These are phyloP conservation scores for Fusarium sacchari DNA, from an alignment of 2,329 filamentous ascomycete species.

Conservation along the genomic window DNA sequence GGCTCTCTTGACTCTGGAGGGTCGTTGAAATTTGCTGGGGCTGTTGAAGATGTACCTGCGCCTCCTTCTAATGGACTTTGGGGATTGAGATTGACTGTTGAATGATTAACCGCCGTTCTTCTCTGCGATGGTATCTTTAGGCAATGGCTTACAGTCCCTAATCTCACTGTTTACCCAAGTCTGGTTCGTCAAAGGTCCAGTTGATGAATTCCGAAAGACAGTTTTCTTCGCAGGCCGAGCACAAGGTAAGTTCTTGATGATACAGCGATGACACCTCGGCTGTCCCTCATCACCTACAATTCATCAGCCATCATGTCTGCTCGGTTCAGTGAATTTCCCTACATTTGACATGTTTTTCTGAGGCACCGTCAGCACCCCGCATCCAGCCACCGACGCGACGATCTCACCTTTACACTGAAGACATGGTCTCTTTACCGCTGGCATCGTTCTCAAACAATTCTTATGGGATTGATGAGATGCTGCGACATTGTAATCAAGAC, in stretches of 20 bases:
- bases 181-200: constrained; percentile 48
- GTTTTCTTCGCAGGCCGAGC: constrained; percentile 49
- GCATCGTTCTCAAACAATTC: constrained; percentile 38
- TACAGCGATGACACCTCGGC: constrained; percentile 50
- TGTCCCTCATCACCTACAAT: constrained; percentile 51
- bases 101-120: not conserved
- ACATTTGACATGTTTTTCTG: constrained; percentile 52
- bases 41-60: not conserved
- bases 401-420: constrained; percentile 50
- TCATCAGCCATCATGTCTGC: not conserved
- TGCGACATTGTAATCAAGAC: constrained; percentile 5
- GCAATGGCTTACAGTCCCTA: constrained; percentile 46
- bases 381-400: not conserved
- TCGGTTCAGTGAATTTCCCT: not conserved
- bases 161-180: constrained; percentile 51
- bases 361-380: constrained; percentile 14
- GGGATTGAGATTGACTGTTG: constrained; percentile 9
- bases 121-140: fast-evolving
- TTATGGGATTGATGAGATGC: not conserved
- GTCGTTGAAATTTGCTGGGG: not conserved
- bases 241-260: constrained; percentile 48
- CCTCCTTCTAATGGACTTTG: constrained; percentile 1
- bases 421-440: constrained; percentile 48
- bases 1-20: not conserved
- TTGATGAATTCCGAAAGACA: constrained; percentile 51